These are phyloP conservation scores for Thielaviopsis punctulata DNA, from an alignment of 2,329 filamentous ascomycete species.

Conservation along the genomic window DNA sequence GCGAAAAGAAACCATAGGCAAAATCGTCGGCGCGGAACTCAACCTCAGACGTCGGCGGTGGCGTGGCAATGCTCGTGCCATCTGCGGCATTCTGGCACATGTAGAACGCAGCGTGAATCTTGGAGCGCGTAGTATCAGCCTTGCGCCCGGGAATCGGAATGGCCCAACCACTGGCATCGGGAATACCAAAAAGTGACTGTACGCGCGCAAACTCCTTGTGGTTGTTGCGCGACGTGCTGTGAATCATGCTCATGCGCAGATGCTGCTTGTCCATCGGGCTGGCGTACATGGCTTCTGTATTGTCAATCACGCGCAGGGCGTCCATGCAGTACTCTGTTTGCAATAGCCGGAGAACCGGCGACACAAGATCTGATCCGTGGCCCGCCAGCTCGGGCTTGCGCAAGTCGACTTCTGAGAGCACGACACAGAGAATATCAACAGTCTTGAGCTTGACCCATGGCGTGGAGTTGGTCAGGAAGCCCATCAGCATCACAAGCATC, in stretches of 20 bases:
- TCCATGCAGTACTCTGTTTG: constrained; percentile 91
- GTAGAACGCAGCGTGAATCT: constrained; percentile 93
- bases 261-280: constrained; percentile 89
- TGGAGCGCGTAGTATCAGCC: constrained; percentile 68
- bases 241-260: constrained; percentile 94
- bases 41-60: constrained; percentile 63
- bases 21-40: constrained; percentile 89
- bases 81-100: constrained; percentile 57
- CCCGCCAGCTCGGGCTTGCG: constrained; percentile 73
- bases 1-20: constrained; percentile 65
- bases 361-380: constrained; percentile 88
- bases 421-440: constrained; percentile 71
- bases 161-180: constrained; percentile 89
- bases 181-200: constrained; percentile 89
- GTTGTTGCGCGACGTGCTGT: constrained; percentile 65
- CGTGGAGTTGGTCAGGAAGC: constrained; percentile 72
- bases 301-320: constrained; percentile 78
- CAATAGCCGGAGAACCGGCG: constrained; percentile 70
- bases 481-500: constrained; percentile 78
- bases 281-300: constrained; percentile 86
- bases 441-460: constrained; percentile 86
- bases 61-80: constrained; percentile 26
- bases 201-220: constrained; percentile 91
- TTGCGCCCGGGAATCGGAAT: constrained; percentile 85
- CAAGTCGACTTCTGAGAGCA: constrained; percentile 88